Evolutionary conservation across 495 filamentous ascomycete genomes (phyloP).

Genomic region (Aspergillus egyptiacus): DNA sequence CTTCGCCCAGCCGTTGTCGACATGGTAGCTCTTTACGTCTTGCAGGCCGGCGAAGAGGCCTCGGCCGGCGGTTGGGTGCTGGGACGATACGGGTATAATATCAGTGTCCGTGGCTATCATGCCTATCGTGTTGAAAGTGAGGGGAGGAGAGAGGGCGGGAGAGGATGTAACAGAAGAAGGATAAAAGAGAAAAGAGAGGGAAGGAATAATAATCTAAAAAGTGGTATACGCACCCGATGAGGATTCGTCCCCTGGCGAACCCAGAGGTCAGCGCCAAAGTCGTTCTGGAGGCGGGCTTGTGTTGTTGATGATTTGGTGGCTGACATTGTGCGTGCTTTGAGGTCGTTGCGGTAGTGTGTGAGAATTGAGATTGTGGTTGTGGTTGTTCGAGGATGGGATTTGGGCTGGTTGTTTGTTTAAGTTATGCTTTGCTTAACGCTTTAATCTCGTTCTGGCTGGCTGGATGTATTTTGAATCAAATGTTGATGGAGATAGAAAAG

Average conservation of each 20-base stretch:
- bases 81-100: no score
- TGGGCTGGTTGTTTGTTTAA: background rate
- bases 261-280: conserved; percentile 40
- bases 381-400: background rate
- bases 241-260: conserved; percentile 19
- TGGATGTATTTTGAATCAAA: background rate
- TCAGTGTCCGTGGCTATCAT: no score
- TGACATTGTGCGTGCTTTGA: background rate
- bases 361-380: background rate
- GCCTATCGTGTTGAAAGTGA: no score
- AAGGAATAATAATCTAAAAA: background rate
- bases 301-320: conserved; percentile 10
- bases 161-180: background rate
- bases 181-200: background rate
- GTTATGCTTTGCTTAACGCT: background rate
- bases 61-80: conserved; percentile 35
- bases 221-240: conserved; percentile 22
- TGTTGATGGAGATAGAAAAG: background rate
- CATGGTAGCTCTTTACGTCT: conserved; percentile 41
- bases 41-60: conserved; percentile 44
- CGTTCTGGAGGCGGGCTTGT: conserved; percentile 31
- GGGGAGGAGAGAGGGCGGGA: background rate
- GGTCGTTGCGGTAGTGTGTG: background rate
- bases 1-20: conserved; percentile 38
- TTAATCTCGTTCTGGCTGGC: background rate